These are phyloP conservation scores for Glonium stellatum DNA, from an alignment of 495 filamentous ascomycete species.

Conservation along the genomic window DNA sequence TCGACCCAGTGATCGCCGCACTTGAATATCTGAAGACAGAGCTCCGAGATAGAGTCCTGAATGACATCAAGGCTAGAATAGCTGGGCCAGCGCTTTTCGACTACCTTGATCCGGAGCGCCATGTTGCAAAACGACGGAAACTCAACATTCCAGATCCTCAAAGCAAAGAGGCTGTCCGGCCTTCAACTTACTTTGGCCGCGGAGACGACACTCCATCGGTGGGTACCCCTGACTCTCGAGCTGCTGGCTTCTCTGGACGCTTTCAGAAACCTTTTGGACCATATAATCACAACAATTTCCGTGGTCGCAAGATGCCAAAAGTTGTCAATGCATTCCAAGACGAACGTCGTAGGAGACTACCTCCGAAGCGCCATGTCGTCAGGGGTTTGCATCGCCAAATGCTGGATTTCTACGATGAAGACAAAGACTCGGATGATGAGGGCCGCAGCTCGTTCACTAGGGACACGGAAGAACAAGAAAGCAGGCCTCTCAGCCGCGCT, in stretches of 20 bases:
- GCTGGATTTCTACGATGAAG: constrained; percentile 34
- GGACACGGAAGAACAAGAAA: constrained; percentile 78
- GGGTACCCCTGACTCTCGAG: constrained; percentile 63
- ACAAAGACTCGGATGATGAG: constrained; percentile 54
- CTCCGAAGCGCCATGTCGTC: constrained; percentile 46
- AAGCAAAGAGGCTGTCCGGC: constrained; percentile 44
- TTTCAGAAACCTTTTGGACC: constrained; percentile 23
- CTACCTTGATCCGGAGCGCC: constrained; percentile 74
- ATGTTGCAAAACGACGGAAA: constrained; percentile 64
- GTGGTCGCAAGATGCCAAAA: constrained; percentile 51
- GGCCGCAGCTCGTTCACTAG: constrained; percentile 47
- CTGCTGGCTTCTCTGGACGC: constrained; percentile 35
- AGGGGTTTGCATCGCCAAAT: constrained; percentile 51
- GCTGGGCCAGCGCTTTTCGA: constrained; percentile 74
- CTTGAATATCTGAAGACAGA: constrained; percentile 70
- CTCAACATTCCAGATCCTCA: constrained; percentile 68
- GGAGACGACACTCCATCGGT: constrained; percentile 51
- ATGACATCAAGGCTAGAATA: constrained; percentile 77
- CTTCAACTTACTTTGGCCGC: constrained; percentile 42
- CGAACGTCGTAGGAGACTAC: constrained; percentile 53
- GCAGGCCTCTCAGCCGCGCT: constrained; percentile 68
- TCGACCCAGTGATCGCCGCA: constrained; percentile 82
- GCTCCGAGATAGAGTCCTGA: constrained; percentile 73
- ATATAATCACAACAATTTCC: constrained; percentile 47
- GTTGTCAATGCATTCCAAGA: constrained; percentile 68